Evolutionary conservation across 2,329 filamentous ascomycete species (phyloP).

Genomic region (Elsinoe ampelina): DNA sequence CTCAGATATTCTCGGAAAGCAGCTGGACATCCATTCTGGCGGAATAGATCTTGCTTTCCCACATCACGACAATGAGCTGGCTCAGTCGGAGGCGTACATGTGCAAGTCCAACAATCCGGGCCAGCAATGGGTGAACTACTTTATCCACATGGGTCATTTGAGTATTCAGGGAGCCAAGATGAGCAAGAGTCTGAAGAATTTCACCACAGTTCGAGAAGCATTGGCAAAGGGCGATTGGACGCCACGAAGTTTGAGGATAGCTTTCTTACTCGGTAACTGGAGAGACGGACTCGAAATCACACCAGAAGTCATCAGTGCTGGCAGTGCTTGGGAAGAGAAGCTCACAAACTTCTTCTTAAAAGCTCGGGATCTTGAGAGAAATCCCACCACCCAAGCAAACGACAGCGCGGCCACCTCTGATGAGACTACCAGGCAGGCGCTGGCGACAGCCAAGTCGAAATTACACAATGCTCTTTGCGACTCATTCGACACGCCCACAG

Average conservation of each 20-base stretch:
- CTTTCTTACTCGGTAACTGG: conserved; percentile 83
- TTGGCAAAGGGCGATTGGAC: conserved; percentile 62
- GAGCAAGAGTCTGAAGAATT: conserved; percentile 94
- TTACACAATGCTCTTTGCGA: conserved; percentile 62
- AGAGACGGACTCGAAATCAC: conserved; percentile 88
- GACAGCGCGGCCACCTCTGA: conserved; percentile 17
- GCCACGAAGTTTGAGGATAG: conserved; percentile 67
- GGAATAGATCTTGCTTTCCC: conserved; percentile 87
- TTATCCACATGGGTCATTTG: conserved; percentile 88
- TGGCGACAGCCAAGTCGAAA: conserved; percentile 46
- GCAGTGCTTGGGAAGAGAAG: conserved; percentile 69
- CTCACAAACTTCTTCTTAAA: conserved; percentile 63
- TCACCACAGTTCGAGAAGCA: conserved; percentile 83
- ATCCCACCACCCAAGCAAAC: conserved; percentile 16
- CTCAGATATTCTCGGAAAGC: conserved; percentile 70
- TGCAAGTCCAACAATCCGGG: conserved; percentile 31
- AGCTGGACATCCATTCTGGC: conserved; percentile 88
- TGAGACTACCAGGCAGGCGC: conserved; percentile 29
- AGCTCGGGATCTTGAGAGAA: conserved; percentile 38
- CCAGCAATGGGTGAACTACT: conserved; percentile 84
- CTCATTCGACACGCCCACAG: conserved; percentile 77
- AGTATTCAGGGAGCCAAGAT: conserved; percentile 88
- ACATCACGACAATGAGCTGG: conserved; percentile 87
- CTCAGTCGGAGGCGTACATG: conserved; percentile 84
- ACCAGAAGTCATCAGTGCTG: conserved; percentile 65